phyloP scores from a whole-genome alignment of 2,329 filamentous ascomycete species.

The Aspergillus texensis region DNA sequence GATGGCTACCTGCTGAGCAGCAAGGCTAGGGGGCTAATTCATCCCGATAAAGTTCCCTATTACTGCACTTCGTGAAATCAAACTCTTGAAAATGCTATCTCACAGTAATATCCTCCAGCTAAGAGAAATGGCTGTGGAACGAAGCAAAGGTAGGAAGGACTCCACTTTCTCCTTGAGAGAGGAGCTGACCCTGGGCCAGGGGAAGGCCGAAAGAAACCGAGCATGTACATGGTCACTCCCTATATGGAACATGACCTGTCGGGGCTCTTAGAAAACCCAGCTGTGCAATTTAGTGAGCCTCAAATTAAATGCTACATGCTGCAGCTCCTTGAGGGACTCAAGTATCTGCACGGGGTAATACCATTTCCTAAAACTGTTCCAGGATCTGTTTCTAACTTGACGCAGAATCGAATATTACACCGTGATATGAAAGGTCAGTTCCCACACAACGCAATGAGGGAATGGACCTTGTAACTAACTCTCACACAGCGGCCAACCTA shows the following conservation, averaged over 20 bases:
- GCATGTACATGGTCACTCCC: slow-evolving; percentile 98
- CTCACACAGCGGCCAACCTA: slow-evolving; percentile 74
- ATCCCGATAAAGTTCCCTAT: slow-evolving; percentile 74
- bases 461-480: background rate
- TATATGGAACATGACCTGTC: slow-evolving; percentile 99
- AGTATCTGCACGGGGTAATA: slow-evolving; percentile 78
- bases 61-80: slow-evolving; percentile 94
- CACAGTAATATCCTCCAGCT: slow-evolving; percentile 85
- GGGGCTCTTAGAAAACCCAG: slow-evolving; percentile 91
- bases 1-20: slow-evolving; percentile 26
- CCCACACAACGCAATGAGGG: background rate
- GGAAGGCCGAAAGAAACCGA: slow-evolving; percentile 74
- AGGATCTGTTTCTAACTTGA: slow-evolving; percentile 17
- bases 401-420: slow-evolving; percentile 76
- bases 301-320: slow-evolving; percentile 99
- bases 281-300: slow-evolving; percentile 80
- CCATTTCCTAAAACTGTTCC: background rate
- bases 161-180: background rate
- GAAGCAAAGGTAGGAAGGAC: slow-evolving; percentile 58
- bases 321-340: slow-evolving; percentile 85
- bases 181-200: slow-evolving; percentile 47
- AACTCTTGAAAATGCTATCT: slow-evolving; percentile 91
- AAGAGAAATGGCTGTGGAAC: slow-evolving; percentile 95
- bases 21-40: background rate
- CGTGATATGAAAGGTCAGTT: slow-evolving; percentile 82